A percentile compares a stretch with the other conserved stretches of the same genome.
phyloP scores from a whole-genome alignment of 495 filamentous ascomycete genomes.

The Tetracladium setigerum region DNA sequence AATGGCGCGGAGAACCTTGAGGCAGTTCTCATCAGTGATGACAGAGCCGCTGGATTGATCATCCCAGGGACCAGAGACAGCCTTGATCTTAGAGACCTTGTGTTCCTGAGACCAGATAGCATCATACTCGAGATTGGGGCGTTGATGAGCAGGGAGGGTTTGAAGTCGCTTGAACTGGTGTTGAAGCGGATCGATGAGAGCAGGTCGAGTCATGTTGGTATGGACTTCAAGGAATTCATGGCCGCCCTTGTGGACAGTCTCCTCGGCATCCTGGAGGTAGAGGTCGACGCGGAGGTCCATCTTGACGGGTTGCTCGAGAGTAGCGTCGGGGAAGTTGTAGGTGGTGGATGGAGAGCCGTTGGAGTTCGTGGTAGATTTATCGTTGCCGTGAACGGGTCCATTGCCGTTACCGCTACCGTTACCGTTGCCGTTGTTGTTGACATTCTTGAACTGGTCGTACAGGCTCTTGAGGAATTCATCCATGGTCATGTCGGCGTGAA shows the following conservation, averaged over 20 bases:
- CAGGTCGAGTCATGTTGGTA: background rate
- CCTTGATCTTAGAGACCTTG: no score
- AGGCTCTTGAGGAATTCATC: no score
- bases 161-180: background rate
- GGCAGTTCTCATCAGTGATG: no score
- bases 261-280: no score
- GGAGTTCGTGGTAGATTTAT: background rate
- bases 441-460: background rate
- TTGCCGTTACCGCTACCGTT: background rate
- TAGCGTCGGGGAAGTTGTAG: background rate
- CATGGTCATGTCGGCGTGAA: no score
- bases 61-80: no score
- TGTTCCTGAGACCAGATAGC: no score
- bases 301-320: background rate
- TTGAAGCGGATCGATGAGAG: background rate
- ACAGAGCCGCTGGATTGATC: no score
- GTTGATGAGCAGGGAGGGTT: no score
- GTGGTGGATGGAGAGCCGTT: background rate
- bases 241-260: background rate
- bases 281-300: no score
- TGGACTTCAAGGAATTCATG: background rate
- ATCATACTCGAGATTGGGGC: no score
- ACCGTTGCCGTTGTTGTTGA: conserved; percentile 1
- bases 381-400: background rate
- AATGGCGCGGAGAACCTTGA: no score